These are phyloP conservation scores for Trichoderma brevicompactum DNA, from an alignment of 2,329 filamentous ascomycete species.

Conservation along the genomic window DNA sequence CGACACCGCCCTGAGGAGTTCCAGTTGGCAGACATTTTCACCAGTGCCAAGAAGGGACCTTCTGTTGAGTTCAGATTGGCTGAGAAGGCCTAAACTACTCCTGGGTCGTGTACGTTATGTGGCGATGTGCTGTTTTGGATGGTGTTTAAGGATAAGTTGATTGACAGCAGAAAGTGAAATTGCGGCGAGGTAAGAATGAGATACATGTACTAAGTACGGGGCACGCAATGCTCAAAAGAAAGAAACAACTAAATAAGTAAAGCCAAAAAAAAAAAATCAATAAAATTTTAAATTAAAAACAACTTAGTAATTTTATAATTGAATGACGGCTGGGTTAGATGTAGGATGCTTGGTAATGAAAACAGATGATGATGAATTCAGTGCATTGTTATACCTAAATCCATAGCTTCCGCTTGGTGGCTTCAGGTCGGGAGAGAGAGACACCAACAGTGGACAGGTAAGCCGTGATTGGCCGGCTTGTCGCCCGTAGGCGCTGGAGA, in stretches of 20 bases:
- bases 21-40: slow-evolving; percentile 74
- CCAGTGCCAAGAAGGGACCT: slow-evolving; percentile 72
- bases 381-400: no score
- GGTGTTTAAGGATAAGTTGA: background rate
- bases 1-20: slow-evolving; percentile 64
- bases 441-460: slow-evolving; percentile 39
- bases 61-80: slow-evolving; percentile 63
- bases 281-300: background rate
- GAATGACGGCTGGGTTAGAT: no score
- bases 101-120: background rate
- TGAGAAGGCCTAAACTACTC: slow-evolving; percentile 30
- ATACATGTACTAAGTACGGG: background rate
- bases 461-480: slow-evolving; percentile 34
- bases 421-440: no score
- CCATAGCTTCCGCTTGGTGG: no score
- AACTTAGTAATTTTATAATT: background rate
- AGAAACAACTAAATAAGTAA: background rate
- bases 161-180: background rate
- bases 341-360: no score
- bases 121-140: background rate
- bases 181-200: background rate
- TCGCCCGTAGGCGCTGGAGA: background rate
- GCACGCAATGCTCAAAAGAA: background rate
- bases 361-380: no score
- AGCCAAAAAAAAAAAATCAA: slow-evolving; percentile 3